Evolutionary conservation across 169 alveolate genomes (phyloP), one percentile per base, ranked within the genome.

Genomic region (Plasmodium inui): DNA sequence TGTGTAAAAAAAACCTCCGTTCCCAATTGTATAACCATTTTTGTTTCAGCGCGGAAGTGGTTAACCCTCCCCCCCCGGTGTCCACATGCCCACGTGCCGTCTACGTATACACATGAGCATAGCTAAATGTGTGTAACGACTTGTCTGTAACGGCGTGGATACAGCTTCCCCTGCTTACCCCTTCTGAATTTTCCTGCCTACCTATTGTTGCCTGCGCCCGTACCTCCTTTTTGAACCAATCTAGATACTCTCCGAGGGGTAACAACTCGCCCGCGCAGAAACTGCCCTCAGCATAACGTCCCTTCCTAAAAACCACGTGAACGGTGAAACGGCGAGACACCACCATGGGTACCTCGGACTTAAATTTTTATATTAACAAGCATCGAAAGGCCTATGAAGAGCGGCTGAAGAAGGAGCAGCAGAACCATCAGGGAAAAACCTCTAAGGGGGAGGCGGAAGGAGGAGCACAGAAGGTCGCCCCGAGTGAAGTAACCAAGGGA

Each of bases 341-440:
- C 46, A 86, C 61, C 34, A 88, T 88, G 94, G 67, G 88, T 55
- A 34, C 82, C 5, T 55, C 79, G 12, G 88, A 88, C 12, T 55
- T 88, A 78, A 79, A 74, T 32, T 88, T 88, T 88, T 88, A 88
- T 32, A 78, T 88, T 78, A 88, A 78, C 82, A 88, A 88, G 26
- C 94, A 88, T 88, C 39, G 82, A 57, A 88, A 88, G 39, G 94
- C 94, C 10, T 88, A 88, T 88, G 94, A 88, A 55, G 94, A 74
- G 55, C 39, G 93, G 78, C 50, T 84, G 10, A 84, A 76, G 26
- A 86, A 70, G 55, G 85, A 86, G 14, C 82, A 76, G n/a, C 74
- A 57, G 30, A 78, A 86, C 46, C 46, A 19, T 28, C 72, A 86
- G 26, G 73, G 71, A 0, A 37, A 55, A 37, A 41, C 14, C 22